phyloP scores from a whole-genome alignment of 2,329 filamentous ascomycete genomes.

The Xylariaceae sp. region DNA sequence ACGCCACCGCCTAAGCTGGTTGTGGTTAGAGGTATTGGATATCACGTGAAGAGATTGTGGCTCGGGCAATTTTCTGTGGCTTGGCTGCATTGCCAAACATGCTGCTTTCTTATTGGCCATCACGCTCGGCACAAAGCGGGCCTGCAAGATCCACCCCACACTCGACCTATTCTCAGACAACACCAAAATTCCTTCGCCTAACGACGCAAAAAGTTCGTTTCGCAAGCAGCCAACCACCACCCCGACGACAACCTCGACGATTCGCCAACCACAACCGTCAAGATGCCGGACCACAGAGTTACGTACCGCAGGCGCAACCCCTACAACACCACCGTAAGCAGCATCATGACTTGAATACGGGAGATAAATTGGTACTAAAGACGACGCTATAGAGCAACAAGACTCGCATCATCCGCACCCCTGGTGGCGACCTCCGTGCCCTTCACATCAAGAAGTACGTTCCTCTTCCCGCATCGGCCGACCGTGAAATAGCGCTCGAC shows the following conservation, averaged over 20 bases:
- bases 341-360: background rate
- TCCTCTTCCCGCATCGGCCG: background rate
- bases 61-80: conserved; percentile 4
- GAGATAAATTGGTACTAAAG: conserved; percentile 12
- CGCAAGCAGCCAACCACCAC: conserved; percentile 26
- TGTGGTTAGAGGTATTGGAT: background rate
- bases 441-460: conserved; percentile 94
- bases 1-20: background rate
- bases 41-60: conserved; percentile 13
- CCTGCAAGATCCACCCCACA: conserved; percentile 29
- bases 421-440: conserved; percentile 89
- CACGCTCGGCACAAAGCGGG: conserved; percentile 21
- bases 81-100: background rate
- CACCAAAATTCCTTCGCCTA: conserved; percentile 29
- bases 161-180: conserved; percentile 24
- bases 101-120: conserved; percentile 22
- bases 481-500: background rate
- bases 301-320: conserved; percentile 44
- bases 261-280: conserved; percentile 35
- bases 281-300: conserved; percentile 56
- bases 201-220: conserved; percentile 28
- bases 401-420: conserved; percentile 92
- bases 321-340: conserved; percentile 15
- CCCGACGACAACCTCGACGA: conserved; percentile 20
- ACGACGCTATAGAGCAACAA: conserved; percentile 78